phyloP scores from a whole-genome alignment of 768 basidiomycete genomes.

The Tricholoma furcatifolium region DNA sequence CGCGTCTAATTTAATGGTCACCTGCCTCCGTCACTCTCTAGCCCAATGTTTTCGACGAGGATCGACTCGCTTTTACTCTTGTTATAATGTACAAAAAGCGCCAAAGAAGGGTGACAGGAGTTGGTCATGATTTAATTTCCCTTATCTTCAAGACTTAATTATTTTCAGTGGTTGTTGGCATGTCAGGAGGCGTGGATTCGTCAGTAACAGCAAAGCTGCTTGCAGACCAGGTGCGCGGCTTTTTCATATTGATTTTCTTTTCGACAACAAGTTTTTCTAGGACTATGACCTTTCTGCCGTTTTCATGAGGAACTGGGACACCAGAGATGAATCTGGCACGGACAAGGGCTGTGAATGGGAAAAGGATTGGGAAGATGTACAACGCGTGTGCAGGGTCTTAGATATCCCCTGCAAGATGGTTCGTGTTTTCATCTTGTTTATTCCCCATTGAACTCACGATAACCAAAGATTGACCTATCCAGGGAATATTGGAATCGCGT shows the following conservation, averaged over 20 bases:
- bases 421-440: conserved; percentile 9
- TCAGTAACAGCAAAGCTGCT: conserved; percentile 83
- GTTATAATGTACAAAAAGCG: conserved; percentile 4
- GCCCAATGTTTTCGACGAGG: conserved; percentile 15
- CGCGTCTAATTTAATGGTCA: conserved; percentile 14
- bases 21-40: conserved; percentile 5
- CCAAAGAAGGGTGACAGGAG: conserved; percentile 33
- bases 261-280: conserved; percentile 30
- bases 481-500: conserved; percentile 89
- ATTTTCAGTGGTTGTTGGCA: conserved; percentile 78
- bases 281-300: conserved; percentile 83
- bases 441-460: conserved; percentile 4
- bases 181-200: conserved; percentile 97
- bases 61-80: conserved; percentile 11
- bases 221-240: conserved; percentile 52
- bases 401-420: conserved; percentile 79
- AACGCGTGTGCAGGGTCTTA: conserved; percentile 68
- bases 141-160: background rate
- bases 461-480: conserved; percentile 75
- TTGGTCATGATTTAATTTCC: conserved; percentile 1
- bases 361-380: conserved; percentile 91
- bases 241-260: background rate
- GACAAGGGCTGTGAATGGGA: conserved; percentile 95
- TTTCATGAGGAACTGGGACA: conserved; percentile 97
- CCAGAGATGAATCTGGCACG: conserved; percentile 73